Conservation (phyloP, 2,329 filamentous ascomycete species). For the Pseudogymnoascus sp. region DNA sequence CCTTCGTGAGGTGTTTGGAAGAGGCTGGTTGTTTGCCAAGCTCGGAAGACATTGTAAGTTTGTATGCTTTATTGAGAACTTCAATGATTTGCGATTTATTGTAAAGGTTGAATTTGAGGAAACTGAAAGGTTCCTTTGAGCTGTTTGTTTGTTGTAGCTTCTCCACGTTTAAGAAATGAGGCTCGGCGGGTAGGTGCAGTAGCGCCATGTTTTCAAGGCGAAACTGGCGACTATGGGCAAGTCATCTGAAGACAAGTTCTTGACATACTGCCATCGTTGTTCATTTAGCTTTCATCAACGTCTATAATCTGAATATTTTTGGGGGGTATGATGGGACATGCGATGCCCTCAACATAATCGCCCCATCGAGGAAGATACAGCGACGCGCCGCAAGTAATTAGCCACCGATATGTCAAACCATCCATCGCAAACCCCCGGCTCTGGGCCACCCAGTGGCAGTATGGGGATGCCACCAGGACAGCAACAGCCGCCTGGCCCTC, state of each 20-base stretch:
- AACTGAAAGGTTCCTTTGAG: background rate
- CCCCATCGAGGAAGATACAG: constrained; percentile 1
- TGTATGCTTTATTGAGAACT: background rate
- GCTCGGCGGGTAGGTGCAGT: constrained; percentile 12
- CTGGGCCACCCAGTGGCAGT: constrained; percentile 36
- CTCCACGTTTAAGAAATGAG: constrained; percentile 10
- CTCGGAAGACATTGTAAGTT: background rate
- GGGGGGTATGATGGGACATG: background rate
- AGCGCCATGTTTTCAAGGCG: constrained; percentile 10
- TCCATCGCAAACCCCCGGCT: constrained; percentile 39
- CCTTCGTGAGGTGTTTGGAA: constrained; percentile 50
- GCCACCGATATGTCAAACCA: constrained; percentile 28
- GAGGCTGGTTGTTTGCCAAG: background rate
- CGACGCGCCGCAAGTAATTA: constrained; percentile 5
- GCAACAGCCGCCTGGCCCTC: constrained; percentile 39
- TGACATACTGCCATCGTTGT: background rate
- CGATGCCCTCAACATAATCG: background rate
- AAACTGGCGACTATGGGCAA: constrained; percentile 6
- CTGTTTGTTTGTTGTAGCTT: background rate
- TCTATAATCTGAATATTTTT: background rate
- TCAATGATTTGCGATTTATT: background rate
- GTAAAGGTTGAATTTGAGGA: background rate
- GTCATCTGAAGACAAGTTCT: background rate
- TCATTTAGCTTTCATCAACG: background rate
- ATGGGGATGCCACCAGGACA: constrained; percentile 41